These are phyloP conservation scores for Alternaria brassicae DNA, from an alignment of 2,329 filamentous ascomycete species.

Conservation along the genomic window DNA sequence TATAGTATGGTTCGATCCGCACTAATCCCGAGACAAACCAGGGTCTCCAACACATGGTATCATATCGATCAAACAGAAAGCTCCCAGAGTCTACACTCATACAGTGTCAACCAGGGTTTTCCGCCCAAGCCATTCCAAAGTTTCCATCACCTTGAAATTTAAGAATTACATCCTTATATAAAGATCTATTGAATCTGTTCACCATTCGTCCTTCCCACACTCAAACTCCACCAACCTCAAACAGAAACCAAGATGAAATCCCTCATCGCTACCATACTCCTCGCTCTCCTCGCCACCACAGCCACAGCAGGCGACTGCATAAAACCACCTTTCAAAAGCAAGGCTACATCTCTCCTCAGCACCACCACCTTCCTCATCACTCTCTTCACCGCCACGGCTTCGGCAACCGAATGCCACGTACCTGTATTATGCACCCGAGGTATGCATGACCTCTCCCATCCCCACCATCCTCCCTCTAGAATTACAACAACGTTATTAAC, in stretches of 20 bases:
- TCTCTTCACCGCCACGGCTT: background rate
- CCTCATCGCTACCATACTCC: background rate
- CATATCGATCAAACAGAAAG: background rate
- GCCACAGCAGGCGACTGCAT: background rate
- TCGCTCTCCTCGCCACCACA: background rate
- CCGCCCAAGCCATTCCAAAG: background rate
- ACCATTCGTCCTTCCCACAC: background rate
- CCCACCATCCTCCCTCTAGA: background rate
- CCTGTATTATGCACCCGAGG: background rate
- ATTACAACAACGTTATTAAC: background rate
- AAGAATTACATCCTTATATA: background rate
- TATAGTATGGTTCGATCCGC: background rate
- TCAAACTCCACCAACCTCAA: background rate
- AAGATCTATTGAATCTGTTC: background rate
- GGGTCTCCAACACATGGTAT: background rate
- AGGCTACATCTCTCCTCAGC: background rate
- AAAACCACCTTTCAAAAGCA: background rate
- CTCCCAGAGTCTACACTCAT: background rate
- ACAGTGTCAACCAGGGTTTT: background rate
- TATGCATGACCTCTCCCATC: background rate
- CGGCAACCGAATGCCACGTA: background rate
- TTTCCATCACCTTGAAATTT: background rate
- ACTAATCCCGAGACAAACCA: background rate
- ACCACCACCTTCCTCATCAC: background rate
- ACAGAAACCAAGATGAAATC: background rate